These are phyloP conservation scores for Logfia minima DNA, from an alignment of 129 eudicot genomes.

Conservation along the genomic window DNA sequence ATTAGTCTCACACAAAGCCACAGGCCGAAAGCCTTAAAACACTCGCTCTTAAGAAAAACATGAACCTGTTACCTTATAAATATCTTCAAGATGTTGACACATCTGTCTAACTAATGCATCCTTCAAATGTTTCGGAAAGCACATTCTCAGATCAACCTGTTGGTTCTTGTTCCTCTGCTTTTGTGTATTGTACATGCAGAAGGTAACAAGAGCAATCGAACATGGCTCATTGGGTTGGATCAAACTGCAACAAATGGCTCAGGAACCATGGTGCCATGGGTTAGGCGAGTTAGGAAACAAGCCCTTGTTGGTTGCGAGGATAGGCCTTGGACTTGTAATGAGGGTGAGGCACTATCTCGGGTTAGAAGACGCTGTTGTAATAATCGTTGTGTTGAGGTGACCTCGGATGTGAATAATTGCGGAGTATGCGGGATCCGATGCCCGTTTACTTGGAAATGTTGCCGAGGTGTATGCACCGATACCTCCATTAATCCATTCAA, in stretches of 20 bases:
- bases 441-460: conserved; percentile 70
- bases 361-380: conserved; percentile 52
- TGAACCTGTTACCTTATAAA: conserved; percentile 42
- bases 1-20: conserved; percentile 21
- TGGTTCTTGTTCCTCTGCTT: conserved; percentile 27
- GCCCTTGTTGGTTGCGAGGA: conserved; percentile 47
- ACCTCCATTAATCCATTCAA: conserved; percentile 51
- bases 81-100: conserved; percentile 6
- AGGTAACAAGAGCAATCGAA: conserved; percentile 19
- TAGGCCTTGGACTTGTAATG: conserved; percentile 60
- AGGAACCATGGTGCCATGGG: conserved; percentile 53
- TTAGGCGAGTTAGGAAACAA: conserved; percentile 47
- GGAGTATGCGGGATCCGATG: conserved; percentile 78
- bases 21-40: conserved; percentile 30
- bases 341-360: conserved; percentile 38
- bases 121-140: conserved; percentile 34
- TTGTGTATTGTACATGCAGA: conserved; percentile 15
- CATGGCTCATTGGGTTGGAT: conserved; percentile 27
- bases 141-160: conserved; percentile 12
- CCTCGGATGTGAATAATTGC: conserved; percentile 61
- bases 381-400: conserved; percentile 69
- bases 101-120: conserved; percentile 29
- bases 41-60: conserved; percentile 39
- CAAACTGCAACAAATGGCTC: conserved; percentile 28
- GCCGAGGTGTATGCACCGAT: conserved; percentile 62